These are phyloP conservation scores for Naumovozyma castellii DNA, from an alignment of 805 yeast genomes.

Conservation along the genomic window DNA sequence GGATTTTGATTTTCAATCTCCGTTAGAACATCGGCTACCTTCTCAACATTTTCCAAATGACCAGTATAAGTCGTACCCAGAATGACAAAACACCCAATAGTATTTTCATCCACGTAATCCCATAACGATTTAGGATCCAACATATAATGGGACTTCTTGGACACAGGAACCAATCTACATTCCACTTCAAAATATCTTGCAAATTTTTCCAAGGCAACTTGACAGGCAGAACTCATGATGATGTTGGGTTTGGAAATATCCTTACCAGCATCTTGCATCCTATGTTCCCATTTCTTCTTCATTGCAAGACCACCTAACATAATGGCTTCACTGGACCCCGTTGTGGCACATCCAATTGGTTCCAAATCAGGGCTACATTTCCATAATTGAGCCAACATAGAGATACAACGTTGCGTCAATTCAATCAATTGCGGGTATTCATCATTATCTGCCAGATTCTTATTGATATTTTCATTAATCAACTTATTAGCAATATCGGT, in stretches of 20 bases:
- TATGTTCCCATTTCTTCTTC: conserved; percentile 81
- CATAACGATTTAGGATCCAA: conserved; percentile 53
- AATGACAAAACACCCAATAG: conserved; percentile 83
- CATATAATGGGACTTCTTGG: conserved; percentile 48
- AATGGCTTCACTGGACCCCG: conserved; percentile 90
- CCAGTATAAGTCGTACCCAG: conserved; percentile 92
- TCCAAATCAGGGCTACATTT: conserved; percentile 42
- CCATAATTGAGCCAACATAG: conserved; percentile 76
- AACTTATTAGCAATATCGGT: conserved; percentile 46
- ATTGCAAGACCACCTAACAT: conserved; percentile 89
- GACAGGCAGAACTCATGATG: conserved; percentile 86
- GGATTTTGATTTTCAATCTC: conserved; percentile 40
- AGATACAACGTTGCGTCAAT: conserved; percentile 70
- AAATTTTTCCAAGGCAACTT: conserved; percentile 89
- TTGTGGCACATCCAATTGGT: conserved; percentile 82
- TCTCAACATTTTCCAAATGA: conserved; percentile 69
- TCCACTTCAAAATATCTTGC: conserved; percentile 92
- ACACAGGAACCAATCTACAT: conserved; percentile 62
- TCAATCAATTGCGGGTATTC: conserved; percentile 84
- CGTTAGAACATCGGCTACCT: conserved; percentile 55
- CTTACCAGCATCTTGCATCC: conserved; percentile 49
- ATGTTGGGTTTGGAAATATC: conserved; percentile 65
- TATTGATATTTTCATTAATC: conserved; percentile 61
- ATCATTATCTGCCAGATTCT: conserved; percentile 86
- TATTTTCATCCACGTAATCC: conserved; percentile 74